These are phyloP conservation scores for Pseudogymnoascus sp. DNA, from an alignment of 2,329 filamentous ascomycete genomes.

Conservation along the genomic window DNA sequence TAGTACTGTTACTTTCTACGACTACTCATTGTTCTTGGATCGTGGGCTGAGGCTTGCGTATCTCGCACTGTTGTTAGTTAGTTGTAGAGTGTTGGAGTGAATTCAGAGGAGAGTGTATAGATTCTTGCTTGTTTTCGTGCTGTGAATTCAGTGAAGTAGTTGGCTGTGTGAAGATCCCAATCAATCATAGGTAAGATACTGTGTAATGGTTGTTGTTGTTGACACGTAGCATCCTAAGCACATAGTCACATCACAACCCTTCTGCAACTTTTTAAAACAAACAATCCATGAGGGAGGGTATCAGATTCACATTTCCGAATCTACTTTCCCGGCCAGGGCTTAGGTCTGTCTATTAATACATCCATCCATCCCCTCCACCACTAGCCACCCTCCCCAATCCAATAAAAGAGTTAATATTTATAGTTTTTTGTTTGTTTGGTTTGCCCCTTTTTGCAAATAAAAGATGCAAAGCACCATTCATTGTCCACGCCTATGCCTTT, in stretches of 20 bases:
- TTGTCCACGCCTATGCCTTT: not conserved
- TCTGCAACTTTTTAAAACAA: not conserved
- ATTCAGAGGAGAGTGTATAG: conserved; percentile 1
- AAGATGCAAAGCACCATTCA: not conserved
- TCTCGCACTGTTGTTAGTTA: not conserved
- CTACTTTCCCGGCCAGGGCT: not conserved
- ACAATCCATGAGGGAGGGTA: not conserved
- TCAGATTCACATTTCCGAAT: not conserved
- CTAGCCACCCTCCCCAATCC: not conserved
- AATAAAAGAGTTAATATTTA: not conserved
- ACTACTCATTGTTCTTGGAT: not conserved
- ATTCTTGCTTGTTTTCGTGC: not conserved
- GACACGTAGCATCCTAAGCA: not conserved
- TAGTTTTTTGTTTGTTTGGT: not conserved
- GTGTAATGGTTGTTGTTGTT: not conserved
- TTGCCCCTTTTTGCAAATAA: not conserved
- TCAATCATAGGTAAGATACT: not conserved
- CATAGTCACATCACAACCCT: not conserved
- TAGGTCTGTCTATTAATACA: not conserved
- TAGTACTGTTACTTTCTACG: not conserved
- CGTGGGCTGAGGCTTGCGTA: not conserved
- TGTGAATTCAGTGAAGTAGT: not conserved
- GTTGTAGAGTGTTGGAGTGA: not conserved
- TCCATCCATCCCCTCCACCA: not conserved
- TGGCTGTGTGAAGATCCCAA: not conserved